Percentiles rank a stretch among this genome's conserved stretches.
phyloP scores from a whole-genome alignment of 164 flowering plant species.

The Macadamia tetraphylla region DNA sequence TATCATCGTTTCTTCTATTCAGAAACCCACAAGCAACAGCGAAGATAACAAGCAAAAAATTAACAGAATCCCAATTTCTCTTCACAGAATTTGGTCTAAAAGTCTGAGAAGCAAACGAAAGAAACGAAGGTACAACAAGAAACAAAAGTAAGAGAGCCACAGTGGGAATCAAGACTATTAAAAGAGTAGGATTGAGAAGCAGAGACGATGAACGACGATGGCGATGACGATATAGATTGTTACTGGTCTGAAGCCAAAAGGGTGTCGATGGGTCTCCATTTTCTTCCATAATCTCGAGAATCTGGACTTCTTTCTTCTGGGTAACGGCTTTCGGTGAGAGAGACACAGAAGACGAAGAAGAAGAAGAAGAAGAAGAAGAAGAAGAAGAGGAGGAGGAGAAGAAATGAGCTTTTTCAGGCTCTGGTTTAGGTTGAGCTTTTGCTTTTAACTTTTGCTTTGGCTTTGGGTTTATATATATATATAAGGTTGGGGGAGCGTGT shows the following conservation, averaged over 20 bases:
- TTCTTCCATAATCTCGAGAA: slow-evolving; percentile 10
- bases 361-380: too few relatives aligned
- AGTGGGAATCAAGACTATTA: slow-evolving; percentile 40
- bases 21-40: slow-evolving; percentile 80
- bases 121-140: slow-evolving; percentile 40
- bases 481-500: too few relatives aligned
- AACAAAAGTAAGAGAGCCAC: slow-evolving; percentile 27
- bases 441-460: too few relatives aligned
- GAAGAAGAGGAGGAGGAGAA: too few relatives aligned
- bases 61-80: slow-evolving; percentile 65
- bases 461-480: too few relatives aligned
- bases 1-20: slow-evolving; percentile 35
- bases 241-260: slow-evolving; percentile 16
- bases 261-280: slow-evolving; percentile 8
- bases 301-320: background rate
- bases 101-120: slow-evolving; percentile 32
- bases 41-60: slow-evolving; percentile 53
- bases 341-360: too few relatives aligned
- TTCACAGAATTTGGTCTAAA: slow-evolving; percentile 38
- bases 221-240: slow-evolving; percentile 7
- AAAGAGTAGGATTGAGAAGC: slow-evolving; percentile 26
- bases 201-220: slow-evolving; percentile 27
- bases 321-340: slow-evolving; percentile 2
- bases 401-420: too few relatives aligned
- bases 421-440: too few relatives aligned